Conservation (phyloP, 106 monocot genomes). For the Dioscorea alata region DNA sequence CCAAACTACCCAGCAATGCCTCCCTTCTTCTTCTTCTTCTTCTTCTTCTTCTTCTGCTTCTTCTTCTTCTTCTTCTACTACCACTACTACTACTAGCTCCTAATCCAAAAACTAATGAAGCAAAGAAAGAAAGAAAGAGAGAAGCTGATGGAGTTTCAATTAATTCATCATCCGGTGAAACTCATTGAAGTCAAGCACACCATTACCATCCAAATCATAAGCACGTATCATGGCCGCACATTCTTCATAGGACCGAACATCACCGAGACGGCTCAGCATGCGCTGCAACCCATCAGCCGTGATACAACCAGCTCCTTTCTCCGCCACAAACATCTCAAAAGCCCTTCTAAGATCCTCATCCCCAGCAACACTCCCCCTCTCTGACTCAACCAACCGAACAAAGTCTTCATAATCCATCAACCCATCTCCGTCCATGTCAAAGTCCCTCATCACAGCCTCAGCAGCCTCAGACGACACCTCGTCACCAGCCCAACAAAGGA, state of each 20-base stretch:
- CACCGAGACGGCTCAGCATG: conserved; percentile 11
- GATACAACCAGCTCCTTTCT: conserved; percentile 23
- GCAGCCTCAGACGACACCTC: conserved; percentile 4
- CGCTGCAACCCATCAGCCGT: conserved; percentile 18
- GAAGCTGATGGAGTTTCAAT: too few species aligned
- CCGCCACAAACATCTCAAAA: conserved; percentile 24
- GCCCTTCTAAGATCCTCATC: conserved; percentile 15
- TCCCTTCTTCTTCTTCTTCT: too few species aligned
- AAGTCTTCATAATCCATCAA: conserved; percentile 21
- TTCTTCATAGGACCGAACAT: conserved; percentile 14
- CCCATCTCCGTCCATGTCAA: conserved; percentile 13
- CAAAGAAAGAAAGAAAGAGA: too few species aligned
- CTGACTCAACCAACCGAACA: conserved; percentile 10
- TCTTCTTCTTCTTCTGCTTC: too few species aligned
- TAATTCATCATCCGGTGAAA: conserved; percentile 20
- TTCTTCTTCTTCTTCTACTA: too few species aligned
- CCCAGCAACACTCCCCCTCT: not conserved
- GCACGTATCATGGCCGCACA: conserved; percentile 28
- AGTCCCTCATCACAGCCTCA: conserved; percentile 1
- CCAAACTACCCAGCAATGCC: too few species aligned
- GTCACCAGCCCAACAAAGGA: conserved; percentile 6
- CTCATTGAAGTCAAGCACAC: conserved; percentile 28
- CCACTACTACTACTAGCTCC: too few species aligned
- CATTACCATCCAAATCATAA: conserved; percentile 30
- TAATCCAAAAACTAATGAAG: too few species aligned